Base-by-base conservation (phyloP, 2,329 filamentous ascomycete genomes). In the Ilyonectria mors-panacis region DNA sequence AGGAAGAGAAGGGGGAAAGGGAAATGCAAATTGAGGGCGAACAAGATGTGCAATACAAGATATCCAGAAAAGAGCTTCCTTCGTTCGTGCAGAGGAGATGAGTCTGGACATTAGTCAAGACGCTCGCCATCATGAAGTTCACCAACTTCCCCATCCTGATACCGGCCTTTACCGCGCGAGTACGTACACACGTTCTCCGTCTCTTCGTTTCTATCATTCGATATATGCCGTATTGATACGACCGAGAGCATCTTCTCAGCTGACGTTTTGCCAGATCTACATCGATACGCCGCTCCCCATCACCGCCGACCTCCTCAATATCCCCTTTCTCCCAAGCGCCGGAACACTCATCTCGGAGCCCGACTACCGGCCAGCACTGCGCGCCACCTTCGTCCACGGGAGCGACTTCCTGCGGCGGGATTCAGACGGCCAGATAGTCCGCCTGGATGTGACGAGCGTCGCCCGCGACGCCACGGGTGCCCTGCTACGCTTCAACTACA, bases 351-450 rank as follows among this genome's bases (percentile, higher is more conserved):
- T 74, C 45, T 83, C 82, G 26, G 79, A 81, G 48, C 75, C 78
- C 4, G 58, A 62, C 60, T 83, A 83, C 68, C 75, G 77, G 6
- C 76, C 80, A 56, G 62, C 74, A 28, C 65, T 84, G 51, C 74
- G 81, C 58, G 81, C 81, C 37, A 75, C 73, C 28, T 81, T 83
- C 62, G 62, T 79, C 55, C 80, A 82, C 56, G 82, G 81, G 23
- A 77, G 78, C 54, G 82, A 84, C 70, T 83, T 78, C 72, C 73
- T 84, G 57, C 81, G 79, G 28, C 77, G 77, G 57, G 82, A 84
- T 65, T 77, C 80, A 2, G 75, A 78, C 56, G 81, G 80, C 4
- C 72, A 75, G 35, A 78, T 80, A 67, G 73, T 79, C 30, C 77
- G 81, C 28, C 78, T 84, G 55, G 79, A 83, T 44, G 82, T 83